Evolutionary conservation across 768 basidiomycete genomes (phyloP).

Genomic region (Sistotremastrum suecicum): DNA sequence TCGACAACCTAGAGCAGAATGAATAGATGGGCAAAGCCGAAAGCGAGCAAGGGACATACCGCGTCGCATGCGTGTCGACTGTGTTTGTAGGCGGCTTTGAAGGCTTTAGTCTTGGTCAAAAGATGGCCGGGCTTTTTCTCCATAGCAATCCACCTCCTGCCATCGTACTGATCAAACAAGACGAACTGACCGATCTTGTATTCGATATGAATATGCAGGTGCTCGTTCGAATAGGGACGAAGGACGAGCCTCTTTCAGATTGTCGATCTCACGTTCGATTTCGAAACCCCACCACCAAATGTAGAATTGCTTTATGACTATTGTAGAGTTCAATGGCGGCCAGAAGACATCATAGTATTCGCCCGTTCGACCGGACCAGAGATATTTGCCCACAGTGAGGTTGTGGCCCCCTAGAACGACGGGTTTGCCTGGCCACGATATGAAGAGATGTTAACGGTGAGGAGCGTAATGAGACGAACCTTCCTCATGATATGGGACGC

Average conservation of each 20-base stretch:
- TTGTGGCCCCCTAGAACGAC: not conserved
- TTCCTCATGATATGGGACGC: no score
- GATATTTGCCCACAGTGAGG: not conserved
- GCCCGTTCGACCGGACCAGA: constrained; percentile 1
- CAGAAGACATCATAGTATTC: constrained; percentile 2
- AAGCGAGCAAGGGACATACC: not conserved
- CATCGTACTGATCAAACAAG: not conserved
- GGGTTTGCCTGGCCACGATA: not conserved
- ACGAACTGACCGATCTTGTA: not conserved
- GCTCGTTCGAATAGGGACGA: not conserved
- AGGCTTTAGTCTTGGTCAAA: constrained; percentile 1
- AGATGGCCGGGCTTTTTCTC: not conserved
- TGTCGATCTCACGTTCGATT: not conserved
- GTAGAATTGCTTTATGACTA: not conserved
- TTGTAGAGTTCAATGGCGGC: not conserved
- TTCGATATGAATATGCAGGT: not conserved
- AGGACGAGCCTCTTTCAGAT: not conserved
- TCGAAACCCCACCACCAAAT: not conserved
- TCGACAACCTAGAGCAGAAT: not conserved
- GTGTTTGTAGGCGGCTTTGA: constrained; percentile 1
- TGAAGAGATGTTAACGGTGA: no score
- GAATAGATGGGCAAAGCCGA: not conserved
- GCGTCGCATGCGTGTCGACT: constrained; percentile 1
- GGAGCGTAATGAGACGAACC: no score
- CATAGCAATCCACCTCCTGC: not conserved